Conservation (phyloP, 2,329 filamentous ascomycete species). For the Apiospora aurea region DNA sequence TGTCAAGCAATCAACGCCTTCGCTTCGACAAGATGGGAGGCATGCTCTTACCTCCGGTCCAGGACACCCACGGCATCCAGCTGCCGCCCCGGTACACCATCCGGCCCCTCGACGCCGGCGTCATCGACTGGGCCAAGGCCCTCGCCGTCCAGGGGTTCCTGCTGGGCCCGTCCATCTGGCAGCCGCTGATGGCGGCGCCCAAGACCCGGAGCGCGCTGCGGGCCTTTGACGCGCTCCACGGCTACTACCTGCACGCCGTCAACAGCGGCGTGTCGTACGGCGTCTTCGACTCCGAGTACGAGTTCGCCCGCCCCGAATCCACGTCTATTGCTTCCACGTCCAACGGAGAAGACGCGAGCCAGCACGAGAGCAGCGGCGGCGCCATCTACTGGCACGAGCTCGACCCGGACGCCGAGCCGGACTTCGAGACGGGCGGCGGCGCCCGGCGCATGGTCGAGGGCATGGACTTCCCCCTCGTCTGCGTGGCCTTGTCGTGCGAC, state of each 20-base stretch:
- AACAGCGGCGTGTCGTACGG: constrained; percentile 36
- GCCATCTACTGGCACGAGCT: constrained; percentile 36
- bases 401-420: constrained; percentile 32
- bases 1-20: no score
- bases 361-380: constrained; percentile 29
- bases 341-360: background rate
- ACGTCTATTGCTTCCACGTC: background rate
- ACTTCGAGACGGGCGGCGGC: constrained; percentile 27
- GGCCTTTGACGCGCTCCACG: background rate
- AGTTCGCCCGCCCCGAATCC: constrained; percentile 33
- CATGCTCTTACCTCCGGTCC: background rate
- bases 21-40: background rate
- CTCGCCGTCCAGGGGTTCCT: constrained; percentile 25
- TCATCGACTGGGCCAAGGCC: constrained; percentile 25
- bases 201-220: constrained; percentile 24
- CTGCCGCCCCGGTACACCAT: constrained; percentile 24
- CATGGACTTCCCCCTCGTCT: constrained; percentile 35
- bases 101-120: constrained; percentile 15
- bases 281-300: constrained; percentile 36
- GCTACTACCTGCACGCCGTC: constrained; percentile 24
- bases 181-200: constrained; percentile 24
- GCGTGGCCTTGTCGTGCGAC: constrained; percentile 34
- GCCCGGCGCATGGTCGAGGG: constrained; percentile 32
- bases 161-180: constrained; percentile 25
- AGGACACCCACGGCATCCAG: constrained; percentile 24